Evolutionary conservation across 495 filamentous ascomycete genomes (phyloP), one percentile per base, ranked within the genome.

Genomic region (Penicillium macrosclerotiorum): DNA sequence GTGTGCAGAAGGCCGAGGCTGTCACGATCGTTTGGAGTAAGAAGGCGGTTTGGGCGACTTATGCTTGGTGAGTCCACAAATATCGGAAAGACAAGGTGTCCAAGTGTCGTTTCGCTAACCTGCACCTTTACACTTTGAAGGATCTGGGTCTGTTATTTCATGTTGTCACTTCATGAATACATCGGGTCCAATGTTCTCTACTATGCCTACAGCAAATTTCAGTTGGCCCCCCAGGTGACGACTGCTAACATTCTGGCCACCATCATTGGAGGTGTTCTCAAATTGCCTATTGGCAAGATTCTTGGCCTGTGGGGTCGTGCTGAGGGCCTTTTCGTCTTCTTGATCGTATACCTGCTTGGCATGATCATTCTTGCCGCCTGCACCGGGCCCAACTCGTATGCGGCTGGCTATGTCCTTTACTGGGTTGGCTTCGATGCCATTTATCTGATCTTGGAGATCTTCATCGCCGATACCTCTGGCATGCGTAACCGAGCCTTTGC

Each of bases 251-350:
- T 69, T 33, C 8, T 69, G 12, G 44, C 55, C 18, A 66, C 42
- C 62, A 81, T 86, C 37, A 74, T 86, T 42, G 78, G 76, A 31
- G 83, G 82, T 42, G 68, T 86, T 31, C 57, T 75, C 27, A 80
- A 82, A 50, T 68, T 86, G 22, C 74, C 82, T 3, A 64, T 83
- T 13, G 83, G 82, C 31, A 84, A 85, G 60, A 65, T 83, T 34
- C 62, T 86, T 30, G 82, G 85, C 54, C 62, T 83, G 24, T 86
- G 77, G 72, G 83, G 83, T 26, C 52, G 79, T 51, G 37, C 75
- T 55, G 61, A 75, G 44, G 71, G 66, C 16, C 80, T 83, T 47
- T 70, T 62, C 11, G 25, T 69, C 24, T 57, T 65, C 42, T 42
- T 69, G 6, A 27, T 24, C 2, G 38, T 73, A 22, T 57, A 59